These are phyloP conservation scores for Nitzschia inconspicua DNA, from an alignment of 108 stramenopile species.

Conservation along the genomic window DNA sequence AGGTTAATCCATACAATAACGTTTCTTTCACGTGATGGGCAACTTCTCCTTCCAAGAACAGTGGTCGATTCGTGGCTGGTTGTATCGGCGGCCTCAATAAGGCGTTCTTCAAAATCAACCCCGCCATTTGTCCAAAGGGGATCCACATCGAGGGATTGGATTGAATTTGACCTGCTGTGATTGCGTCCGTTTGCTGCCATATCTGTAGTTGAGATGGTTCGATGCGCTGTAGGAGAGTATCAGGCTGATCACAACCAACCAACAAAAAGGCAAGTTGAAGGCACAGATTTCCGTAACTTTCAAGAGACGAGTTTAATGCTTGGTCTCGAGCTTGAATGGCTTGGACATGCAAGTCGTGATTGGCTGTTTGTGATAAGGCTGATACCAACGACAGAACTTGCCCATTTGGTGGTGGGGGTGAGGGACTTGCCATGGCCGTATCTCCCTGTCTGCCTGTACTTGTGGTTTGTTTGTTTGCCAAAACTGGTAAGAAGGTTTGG, in stretches of 20 bases:
- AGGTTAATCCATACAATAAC: constrained; percentile 31
- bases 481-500: too few species aligned
- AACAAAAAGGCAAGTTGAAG: constrained; percentile 40
- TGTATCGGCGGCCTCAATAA: constrained; percentile 56
- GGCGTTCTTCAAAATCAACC: constrained; percentile 85
- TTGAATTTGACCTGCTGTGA: constrained; percentile 28
- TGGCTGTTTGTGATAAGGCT: constrained; percentile 66
- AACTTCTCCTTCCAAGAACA: constrained; percentile 9
- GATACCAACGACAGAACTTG: constrained; percentile 66
- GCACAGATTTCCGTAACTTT: constrained; percentile 59
- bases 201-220: constrained; percentile 37
- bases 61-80: neutral
- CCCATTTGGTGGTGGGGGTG: constrained; percentile 63
- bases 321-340: constrained; percentile 76
- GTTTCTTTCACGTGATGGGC: constrained; percentile 39
- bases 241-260: constrained; percentile 41
- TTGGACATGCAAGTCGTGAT: constrained; percentile 56
- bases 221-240: constrained; percentile 23
- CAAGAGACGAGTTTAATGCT: constrained; percentile 51
- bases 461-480: too few species aligned
- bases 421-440: constrained; percentile 17
- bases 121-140: constrained; percentile 87
- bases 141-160: constrained; percentile 50
- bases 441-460: too few species aligned
- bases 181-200: constrained; percentile 49